Evolutionary conservation across 192 early-diverging fungal genomes (phyloP).

Genomic region (Umbelopsis vinacea): DNA sequence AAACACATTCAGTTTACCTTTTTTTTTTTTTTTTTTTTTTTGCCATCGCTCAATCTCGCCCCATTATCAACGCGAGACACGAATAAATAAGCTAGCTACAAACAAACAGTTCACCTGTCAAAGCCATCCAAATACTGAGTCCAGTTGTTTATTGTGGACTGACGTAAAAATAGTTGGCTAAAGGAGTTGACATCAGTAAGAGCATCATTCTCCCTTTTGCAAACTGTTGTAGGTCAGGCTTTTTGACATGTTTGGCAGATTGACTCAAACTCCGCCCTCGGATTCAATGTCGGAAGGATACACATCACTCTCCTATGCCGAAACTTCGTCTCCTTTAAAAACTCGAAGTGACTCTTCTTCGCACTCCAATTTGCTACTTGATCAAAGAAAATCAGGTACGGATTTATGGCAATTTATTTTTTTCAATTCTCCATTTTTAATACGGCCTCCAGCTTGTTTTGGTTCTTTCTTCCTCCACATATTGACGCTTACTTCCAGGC

Average conservation of each 20-base stretch:
- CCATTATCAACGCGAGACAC: too few relatives aligned
- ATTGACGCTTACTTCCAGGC: neutral
- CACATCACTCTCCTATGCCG: neutral
- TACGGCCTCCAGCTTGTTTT: too few relatives aligned
- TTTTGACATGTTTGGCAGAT: conserved; percentile 9
- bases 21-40: too few relatives aligned
- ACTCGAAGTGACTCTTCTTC: neutral
- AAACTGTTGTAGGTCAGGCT: neutral
- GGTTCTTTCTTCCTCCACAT: too few relatives aligned
- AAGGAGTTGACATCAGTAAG: conserved; percentile 12
- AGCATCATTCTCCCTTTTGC: neutral
- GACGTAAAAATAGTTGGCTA: too few relatives aligned
- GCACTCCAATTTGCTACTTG: neutral
- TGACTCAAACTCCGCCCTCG: conserved; percentile 15
- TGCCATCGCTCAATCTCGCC: too few relatives aligned
- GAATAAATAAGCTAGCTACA: too few relatives aligned
- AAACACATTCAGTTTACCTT: neutral
- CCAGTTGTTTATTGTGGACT: too few relatives aligned
- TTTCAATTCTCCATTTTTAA: too few relatives aligned
- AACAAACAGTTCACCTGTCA: too few relatives aligned
- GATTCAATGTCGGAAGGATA: conserved; percentile 12
- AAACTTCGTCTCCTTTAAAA: neutral
- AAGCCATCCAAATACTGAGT: too few relatives aligned
- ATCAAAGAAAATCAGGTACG: conserved; percentile 17
- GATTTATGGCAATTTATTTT: neutral